Conservation (phyloP, 257 asterid species). For the Rhazya stricta region DNA sequence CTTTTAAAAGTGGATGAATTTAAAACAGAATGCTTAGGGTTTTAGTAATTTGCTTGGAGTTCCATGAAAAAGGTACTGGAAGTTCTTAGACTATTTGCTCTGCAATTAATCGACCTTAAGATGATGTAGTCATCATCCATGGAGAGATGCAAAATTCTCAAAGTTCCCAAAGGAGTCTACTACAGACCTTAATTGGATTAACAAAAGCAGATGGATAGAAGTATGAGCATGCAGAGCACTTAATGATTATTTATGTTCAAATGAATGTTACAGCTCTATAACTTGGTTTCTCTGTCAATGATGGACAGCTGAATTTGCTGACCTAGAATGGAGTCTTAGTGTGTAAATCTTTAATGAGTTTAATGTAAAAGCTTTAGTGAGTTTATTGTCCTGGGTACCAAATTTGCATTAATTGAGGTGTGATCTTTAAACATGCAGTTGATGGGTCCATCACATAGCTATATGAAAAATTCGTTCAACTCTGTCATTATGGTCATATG, state of each 20-base stretch:
- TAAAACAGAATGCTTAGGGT: neutral
- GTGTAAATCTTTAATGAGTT: neutral
- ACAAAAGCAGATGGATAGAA: neutral
- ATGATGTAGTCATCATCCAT: neutral
- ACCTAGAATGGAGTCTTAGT: neutral
- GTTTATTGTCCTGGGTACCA: neutral
- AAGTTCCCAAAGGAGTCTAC: slow-evolving; percentile 2
- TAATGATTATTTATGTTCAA: neutral
- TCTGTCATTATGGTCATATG: slow-evolving; percentile 7
- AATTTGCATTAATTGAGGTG: neutral
- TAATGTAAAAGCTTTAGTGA: neutral
- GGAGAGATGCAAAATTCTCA: neutral
- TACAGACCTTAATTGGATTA: neutral
- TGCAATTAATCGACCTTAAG: neutral
- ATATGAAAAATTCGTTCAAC: neutral
- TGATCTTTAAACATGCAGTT: neutral
- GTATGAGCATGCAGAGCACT: neutral
- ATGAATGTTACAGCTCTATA: neutral
- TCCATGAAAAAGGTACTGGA: neutral
- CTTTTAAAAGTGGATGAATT: neutral
- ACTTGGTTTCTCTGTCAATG: neutral
- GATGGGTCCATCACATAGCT: neutral
- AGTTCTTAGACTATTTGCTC: neutral
- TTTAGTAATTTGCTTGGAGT: neutral
- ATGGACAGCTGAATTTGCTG: neutral